Percentiles rank a stretch among this genome's conserved stretches.
Evolutionary conservation across 306 rosid species (phyloP).

Genomic region (Vigna hirtella): DNA sequence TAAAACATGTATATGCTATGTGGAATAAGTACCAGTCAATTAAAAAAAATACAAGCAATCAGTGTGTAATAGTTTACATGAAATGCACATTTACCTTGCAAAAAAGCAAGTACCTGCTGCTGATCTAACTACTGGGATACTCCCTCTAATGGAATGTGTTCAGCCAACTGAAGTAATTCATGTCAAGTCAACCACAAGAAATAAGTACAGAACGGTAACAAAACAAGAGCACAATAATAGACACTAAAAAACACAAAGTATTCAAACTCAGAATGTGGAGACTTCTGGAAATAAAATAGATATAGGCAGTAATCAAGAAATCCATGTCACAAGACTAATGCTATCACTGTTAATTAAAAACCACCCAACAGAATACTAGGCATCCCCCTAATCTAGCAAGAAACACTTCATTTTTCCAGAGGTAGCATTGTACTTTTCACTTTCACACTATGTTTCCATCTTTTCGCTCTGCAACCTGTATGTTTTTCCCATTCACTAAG

Average conservation of each 20-base stretch:
- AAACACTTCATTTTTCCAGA: constrained; percentile 76
- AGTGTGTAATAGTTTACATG: constrained; percentile 22
- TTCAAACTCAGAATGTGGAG: background rate
- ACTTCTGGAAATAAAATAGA: background rate
- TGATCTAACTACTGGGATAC: constrained; percentile 66
- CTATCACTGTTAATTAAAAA: constrained; percentile 34
- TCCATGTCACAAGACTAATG: background rate
- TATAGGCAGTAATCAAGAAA: background rate
- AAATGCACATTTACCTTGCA: constrained; percentile 68
- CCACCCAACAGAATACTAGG: constrained; percentile 13
- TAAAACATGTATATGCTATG: too few species aligned
- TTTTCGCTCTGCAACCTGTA: constrained; percentile 95
- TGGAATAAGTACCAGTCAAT: too few species aligned
- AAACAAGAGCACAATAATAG: constrained; percentile 7
- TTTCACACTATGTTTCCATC: constrained; percentile 96
- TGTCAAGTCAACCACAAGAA: constrained; percentile 44
- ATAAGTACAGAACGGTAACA: constrained; percentile 12
- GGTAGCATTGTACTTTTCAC: constrained; percentile 85
- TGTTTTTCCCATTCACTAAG: constrained; percentile 94
- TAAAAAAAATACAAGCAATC: background rate
- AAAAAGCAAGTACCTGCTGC: constrained; percentile 69
- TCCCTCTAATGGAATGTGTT: constrained; percentile 57
- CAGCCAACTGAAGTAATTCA: constrained; percentile 66
- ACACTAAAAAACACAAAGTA: constrained; percentile 7
- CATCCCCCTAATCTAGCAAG: constrained; percentile 21